phyloP scores from a whole-genome alignment of 306 rosid genomes.

The Malus domestica region DNA sequence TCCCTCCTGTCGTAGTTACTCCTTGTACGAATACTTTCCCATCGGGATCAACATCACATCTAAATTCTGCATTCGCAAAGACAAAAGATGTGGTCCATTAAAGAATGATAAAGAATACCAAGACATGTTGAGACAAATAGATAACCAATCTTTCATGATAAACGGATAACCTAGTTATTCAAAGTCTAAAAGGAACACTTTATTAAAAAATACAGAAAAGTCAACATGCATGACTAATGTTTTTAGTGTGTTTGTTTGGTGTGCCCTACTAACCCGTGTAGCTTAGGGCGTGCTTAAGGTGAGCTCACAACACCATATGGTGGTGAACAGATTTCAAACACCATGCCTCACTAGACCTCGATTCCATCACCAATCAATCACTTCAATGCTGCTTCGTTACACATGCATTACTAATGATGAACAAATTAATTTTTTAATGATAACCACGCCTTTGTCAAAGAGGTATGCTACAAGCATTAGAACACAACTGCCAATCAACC shows the following conservation, averaged over 20 bases:
- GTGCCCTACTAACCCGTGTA: no score
- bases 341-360: no score
- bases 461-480: neutral
- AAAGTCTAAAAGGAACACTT: neutral
- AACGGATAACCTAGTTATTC: neutral
- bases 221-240: neutral
- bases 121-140: neutral
- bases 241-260: no score
- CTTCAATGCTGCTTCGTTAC: neutral
- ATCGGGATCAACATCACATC: slow-evolving; percentile 51
- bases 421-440: neutral
- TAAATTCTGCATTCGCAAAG: slow-evolving; percentile 54
- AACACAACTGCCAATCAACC: neutral
- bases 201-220: neutral
- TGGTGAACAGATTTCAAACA: no score
- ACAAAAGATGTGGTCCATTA: slow-evolving; percentile 8
- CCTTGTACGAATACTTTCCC: slow-evolving; percentile 56
- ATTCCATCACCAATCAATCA: no score
- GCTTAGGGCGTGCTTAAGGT: no score
- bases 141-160: neutral
- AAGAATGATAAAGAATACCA: neutral
- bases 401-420: neutral
- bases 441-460: neutral
- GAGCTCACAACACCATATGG: no score
- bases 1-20: slow-evolving; percentile 71